Percentiles rank a stretch among this genome's conserved stretches.
phyloP scores from a whole-genome alignment of 176 grass and related monocot genomes.

The Bolboschoenus planiculmis region DNA sequence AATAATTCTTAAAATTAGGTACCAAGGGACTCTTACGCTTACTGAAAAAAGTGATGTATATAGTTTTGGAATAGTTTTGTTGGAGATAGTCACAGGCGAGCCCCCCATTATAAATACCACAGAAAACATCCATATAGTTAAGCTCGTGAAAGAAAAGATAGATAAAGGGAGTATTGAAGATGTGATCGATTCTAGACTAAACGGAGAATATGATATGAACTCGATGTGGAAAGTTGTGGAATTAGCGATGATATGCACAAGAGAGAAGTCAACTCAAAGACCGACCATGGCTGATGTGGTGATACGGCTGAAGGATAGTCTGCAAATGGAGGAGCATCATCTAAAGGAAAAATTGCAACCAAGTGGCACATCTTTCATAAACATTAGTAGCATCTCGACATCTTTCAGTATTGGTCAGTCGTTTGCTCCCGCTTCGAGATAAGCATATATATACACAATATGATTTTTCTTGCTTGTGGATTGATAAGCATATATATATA shows the following conservation, averaged over 20 bases:
- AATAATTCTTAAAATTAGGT: background rate
- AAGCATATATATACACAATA: too few species aligned
- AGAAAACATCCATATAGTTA: conserved; percentile 8
- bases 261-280: background rate
- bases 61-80: conserved; percentile 10
- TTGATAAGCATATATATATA: too few species aligned
- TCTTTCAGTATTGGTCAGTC: too few species aligned
- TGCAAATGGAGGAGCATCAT: background rate
- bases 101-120: background rate
- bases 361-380: too few species aligned
- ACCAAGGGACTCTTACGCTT: background rate
- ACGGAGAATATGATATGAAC: conserved; percentile 11
- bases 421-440: too few species aligned
- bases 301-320: background rate
- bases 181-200: conserved; percentile 15
- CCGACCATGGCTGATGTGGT: conserved; percentile 16
- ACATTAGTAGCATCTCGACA: too few species aligned
- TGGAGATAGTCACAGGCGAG: conserved; percentile 16
- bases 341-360: too few species aligned
- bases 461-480: too few species aligned
- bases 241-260: conserved; percentile 20
- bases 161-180: conserved; percentile 5
- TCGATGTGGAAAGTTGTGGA: conserved; percentile 29
- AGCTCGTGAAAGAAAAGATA: conserved; percentile 5
- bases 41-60: conserved; percentile 28